Percentiles rank a stretch among this genome's conserved stretches.
These are phyloP conservation scores for Entomortierella beljakovae DNA, from an alignment of 192 early-diverging fungal species.

Conservation along the genomic window DNA sequence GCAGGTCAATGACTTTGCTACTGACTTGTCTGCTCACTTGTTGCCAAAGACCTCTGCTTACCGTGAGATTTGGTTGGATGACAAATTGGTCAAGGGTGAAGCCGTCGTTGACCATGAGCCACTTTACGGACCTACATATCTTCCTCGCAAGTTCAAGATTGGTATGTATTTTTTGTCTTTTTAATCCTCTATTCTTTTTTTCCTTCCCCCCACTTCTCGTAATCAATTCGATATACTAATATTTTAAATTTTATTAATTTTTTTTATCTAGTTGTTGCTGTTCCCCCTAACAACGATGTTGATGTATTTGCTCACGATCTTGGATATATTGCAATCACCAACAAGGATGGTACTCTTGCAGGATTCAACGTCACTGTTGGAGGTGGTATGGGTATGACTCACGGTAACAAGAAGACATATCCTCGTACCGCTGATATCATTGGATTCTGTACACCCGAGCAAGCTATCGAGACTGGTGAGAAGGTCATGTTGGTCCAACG, in stretches of 20 bases:
- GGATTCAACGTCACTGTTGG: slow-evolving; percentile 96
- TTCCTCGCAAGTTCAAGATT: slow-evolving; percentile 98
- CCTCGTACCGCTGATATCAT: slow-evolving; percentile 84
- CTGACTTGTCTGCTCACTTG: slow-evolving; percentile 79
- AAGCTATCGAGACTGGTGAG: slow-evolving; percentile 86
- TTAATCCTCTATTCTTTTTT: slow-evolving; percentile 2
- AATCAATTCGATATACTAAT: not conserved
- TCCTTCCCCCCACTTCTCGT: not conserved
- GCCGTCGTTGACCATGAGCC: slow-evolving; percentile 92
- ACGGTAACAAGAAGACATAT: slow-evolving; percentile 98
- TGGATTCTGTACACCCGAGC: slow-evolving; percentile 83
- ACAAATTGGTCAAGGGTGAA: slow-evolving; percentile 84
- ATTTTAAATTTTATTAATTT: not conserved
- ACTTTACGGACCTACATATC: slow-evolving; percentile 91
- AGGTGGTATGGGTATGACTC: slow-evolving; percentile 98
- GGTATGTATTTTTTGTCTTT: slow-evolving; percentile 52
- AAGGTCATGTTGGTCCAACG: slow-evolving; percentile 94
- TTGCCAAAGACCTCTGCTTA: slow-evolving; percentile 90
- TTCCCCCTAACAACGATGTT: slow-evolving; percentile 97
- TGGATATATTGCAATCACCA: slow-evolving; percentile 91
- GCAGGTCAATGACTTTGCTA: slow-evolving; percentile 80
- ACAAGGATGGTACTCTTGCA: slow-evolving; percentile 76
- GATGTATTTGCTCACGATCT: slow-evolving; percentile 97
- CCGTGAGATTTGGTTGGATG: slow-evolving; percentile 98
- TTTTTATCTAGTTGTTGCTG: slow-evolving; percentile 72